phyloP scores from a whole-genome alignment of 225 moss, liverwort and hornwort species.

The Rhytidiadelphus loreus region DNA sequence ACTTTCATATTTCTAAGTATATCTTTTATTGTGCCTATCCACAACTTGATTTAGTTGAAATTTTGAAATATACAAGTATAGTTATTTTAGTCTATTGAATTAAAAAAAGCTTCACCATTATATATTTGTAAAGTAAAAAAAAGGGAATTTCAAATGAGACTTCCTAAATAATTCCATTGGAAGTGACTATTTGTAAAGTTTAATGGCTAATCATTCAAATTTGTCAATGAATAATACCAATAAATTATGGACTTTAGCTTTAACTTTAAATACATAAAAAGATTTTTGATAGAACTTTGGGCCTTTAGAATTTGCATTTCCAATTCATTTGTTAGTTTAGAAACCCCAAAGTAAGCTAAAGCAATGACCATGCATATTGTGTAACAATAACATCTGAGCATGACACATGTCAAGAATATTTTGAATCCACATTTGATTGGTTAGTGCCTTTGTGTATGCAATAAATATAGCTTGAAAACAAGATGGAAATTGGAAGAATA shows the following conservation, averaged over 20 bases:
- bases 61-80: background rate
- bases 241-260: background rate
- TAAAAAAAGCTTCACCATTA: background rate
- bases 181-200: background rate
- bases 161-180: background rate
- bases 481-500: accelerated
- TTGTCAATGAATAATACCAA: background rate
- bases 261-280: background rate
- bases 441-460: background rate
- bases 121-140: background rate
- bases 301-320: background rate
- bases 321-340: background rate
- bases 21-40: background rate
- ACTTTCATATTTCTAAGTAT: background rate
- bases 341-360: background rate
- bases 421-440: background rate
- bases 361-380: background rate
- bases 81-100: background rate
- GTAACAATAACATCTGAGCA: accelerated
- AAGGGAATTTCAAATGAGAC: no score
- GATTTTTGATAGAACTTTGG: background rate
- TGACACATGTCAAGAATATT: background rate
- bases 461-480: background rate
- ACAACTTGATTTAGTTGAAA: background rate
- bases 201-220: background rate